These are phyloP conservation scores for Blumeria graminis DNA, from an alignment of 2,329 filamentous ascomycete genomes.

Conservation along the genomic window DNA sequence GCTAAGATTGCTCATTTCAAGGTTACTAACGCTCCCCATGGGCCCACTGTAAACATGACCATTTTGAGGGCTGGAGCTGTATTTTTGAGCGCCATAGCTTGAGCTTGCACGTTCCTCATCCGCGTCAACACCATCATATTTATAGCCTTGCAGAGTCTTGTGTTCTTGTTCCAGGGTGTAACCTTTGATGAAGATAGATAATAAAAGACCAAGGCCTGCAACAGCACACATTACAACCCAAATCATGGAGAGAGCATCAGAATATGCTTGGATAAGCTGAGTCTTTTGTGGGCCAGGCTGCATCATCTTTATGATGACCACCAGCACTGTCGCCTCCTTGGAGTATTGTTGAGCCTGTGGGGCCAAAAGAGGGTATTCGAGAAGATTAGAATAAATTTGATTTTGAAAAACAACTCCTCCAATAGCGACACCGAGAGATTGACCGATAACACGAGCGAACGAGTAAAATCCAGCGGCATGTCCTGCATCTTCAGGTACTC, in stretches of 20 bases:
- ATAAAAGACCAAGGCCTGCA: slow-evolving; percentile 22
- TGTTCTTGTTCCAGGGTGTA: slow-evolving; percentile 23
- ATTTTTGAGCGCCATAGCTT: background rate
- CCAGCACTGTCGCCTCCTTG: slow-evolving; percentile 13
- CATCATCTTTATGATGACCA: slow-evolving; percentile 12
- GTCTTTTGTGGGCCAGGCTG: slow-evolving; percentile 16
- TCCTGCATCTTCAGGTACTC: slow-evolving; percentile 29
- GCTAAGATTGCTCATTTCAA: background rate
- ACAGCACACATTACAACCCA: slow-evolving; percentile 31
- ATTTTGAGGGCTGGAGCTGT: background rate
- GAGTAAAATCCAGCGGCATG: slow-evolving; percentile 39
- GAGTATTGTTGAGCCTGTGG: slow-evolving; percentile 9
- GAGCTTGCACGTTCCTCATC: background rate
- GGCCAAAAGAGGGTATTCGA: slow-evolving; percentile 7
- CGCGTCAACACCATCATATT: background rate
- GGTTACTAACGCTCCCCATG: background rate
- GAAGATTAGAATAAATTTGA: slow-evolving; percentile 15
- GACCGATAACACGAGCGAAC: slow-evolving; percentile 41
- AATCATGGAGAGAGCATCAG: slow-evolving; percentile 27
- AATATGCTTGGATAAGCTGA: slow-evolving; percentile 26
- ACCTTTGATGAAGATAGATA: slow-evolving; percentile 25
- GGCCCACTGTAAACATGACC: background rate
- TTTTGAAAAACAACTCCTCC: slow-evolving; percentile 50
- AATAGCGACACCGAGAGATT: slow-evolving; percentile 39
- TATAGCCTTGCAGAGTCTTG: slow-evolving; percentile 22